Evolutionary conservation across 2,329 filamentous ascomycete species (phyloP).

Genomic region (Penicillium sp.): DNA sequence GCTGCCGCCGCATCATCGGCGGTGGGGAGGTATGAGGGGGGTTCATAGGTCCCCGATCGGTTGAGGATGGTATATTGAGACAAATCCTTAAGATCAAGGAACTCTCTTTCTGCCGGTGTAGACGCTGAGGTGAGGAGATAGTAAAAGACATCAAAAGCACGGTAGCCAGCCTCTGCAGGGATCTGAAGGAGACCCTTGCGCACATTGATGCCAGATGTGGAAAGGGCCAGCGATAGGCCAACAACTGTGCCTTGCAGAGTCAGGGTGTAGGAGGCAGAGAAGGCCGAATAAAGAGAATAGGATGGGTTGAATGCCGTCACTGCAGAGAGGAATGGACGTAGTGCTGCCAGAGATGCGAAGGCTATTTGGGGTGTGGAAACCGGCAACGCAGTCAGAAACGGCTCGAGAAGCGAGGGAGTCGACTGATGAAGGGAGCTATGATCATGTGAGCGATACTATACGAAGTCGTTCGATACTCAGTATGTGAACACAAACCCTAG

Average conservation of each 20-base stretch:
- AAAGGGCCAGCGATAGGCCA: slow-evolving; percentile 68
- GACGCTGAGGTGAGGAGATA: slow-evolving; percentile 91
- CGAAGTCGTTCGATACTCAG: neutral
- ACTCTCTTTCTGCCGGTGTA: slow-evolving; percentile 81
- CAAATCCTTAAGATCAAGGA: slow-evolving; percentile 70
- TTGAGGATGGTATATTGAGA: slow-evolving; percentile 73
- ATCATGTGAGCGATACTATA: slow-evolving; percentile 13
- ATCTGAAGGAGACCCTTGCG: slow-evolving; percentile 72
- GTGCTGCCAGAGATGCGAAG: slow-evolving; percentile 70
- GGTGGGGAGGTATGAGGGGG: slow-evolving; percentile 82
- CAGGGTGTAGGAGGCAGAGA: slow-evolving; percentile 75
- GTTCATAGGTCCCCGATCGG: slow-evolving; percentile 75
- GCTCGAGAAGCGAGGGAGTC: slow-evolving; percentile 73
- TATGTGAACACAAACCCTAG: slow-evolving; percentile 58
- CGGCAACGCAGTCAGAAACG: slow-evolving; percentile 76
- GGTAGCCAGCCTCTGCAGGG: slow-evolving; percentile 70
- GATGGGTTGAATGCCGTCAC: slow-evolving; percentile 89
- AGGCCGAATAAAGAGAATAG: slow-evolving; percentile 68
- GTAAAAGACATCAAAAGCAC: slow-evolving; percentile 97
- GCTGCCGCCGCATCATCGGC: slow-evolving; percentile 88
- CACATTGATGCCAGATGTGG: slow-evolving; percentile 83
- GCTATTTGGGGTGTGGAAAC: slow-evolving; percentile 69
- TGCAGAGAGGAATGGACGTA: slow-evolving; percentile 80
- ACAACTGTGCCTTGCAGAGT: slow-evolving; percentile 74
- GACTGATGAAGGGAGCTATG: slow-evolving; percentile 79